phyloP scores from a whole-genome alignment of 176 grass and related monocot genomes.

The Dactylis glomerata region DNA sequence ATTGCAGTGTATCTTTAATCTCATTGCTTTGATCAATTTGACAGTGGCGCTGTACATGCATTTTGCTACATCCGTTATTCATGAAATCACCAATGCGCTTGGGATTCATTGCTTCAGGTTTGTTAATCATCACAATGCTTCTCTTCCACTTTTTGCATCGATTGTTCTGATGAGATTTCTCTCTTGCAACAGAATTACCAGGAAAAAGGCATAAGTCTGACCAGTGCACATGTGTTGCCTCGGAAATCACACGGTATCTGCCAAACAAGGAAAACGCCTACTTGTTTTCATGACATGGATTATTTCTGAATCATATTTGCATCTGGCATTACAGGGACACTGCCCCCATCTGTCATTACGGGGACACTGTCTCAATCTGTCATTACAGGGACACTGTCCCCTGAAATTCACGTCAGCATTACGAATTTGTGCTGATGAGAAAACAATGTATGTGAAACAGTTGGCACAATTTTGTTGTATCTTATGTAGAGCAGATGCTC shows the following conservation, averaged over 20 bases:
- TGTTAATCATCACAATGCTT: background rate
- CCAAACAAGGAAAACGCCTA: background rate
- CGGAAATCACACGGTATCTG: constrained; percentile 15
- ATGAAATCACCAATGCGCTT: constrained; percentile 91
- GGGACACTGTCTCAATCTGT: background rate
- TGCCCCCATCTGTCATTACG: background rate
- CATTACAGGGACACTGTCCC: background rate
- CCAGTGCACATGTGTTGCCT: background rate
- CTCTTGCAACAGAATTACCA: constrained; percentile 70
- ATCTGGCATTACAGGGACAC: background rate
- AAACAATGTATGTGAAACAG: constrained; percentile 10
- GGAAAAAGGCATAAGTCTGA: constrained; percentile 73
- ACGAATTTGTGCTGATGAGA: constrained; percentile 12
- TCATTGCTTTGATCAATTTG: constrained; percentile 14
- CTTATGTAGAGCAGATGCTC: constrained; percentile 14
- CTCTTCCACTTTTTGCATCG: background rate
- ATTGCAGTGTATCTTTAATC: background rate
- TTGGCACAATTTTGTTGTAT: constrained; percentile 25
- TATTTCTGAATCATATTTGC: background rate
- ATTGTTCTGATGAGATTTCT: constrained; percentile 24
- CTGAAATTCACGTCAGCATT: constrained; percentile 15
- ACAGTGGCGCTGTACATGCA: constrained; percentile 88
- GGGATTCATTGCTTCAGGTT: constrained; percentile 98
- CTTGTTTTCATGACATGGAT: background rate
- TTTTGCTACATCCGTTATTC: constrained; percentile 98